Conservation (phyloP, 2,329 filamentous ascomycete species). For the Colletotrichum sp. region DNA sequence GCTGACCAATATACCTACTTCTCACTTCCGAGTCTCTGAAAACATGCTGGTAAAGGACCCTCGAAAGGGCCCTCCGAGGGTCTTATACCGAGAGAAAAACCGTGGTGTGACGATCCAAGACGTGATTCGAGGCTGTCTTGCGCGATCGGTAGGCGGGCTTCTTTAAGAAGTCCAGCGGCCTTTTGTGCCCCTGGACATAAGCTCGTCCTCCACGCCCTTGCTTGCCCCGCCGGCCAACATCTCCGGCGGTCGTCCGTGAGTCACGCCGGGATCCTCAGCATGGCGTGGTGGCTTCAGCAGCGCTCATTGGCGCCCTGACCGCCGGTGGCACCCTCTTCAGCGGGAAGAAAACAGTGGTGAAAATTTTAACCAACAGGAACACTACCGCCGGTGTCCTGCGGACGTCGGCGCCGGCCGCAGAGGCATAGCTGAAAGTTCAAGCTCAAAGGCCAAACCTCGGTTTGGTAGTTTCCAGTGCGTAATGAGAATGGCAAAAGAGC, state of each 20-base stretch:
- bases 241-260: neutral
- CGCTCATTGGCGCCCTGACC: neutral
- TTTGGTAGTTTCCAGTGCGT: neutral
- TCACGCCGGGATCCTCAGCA: neutral
- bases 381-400: slow-evolving; percentile 7
- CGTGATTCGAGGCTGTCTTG: neutral
- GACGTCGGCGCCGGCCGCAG: slow-evolving; percentile 4
- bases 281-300: neutral
- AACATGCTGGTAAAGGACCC: neutral
- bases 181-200: neutral
- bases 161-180: neutral
- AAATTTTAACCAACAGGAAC: neutral
- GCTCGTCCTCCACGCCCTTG: neutral
- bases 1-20: neutral
- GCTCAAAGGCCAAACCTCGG: neutral
- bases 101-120: neutral
- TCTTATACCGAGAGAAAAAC: neutral
- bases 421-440: neutral
- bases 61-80: neutral
- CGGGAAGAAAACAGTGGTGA: neutral
- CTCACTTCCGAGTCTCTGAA: neutral
- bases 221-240: neutral
- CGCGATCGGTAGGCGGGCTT: neutral
- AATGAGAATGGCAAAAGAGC: neutral
- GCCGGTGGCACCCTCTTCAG: neutral